Percentiles rank a stretch among this genome's conserved stretches.
Evolutionary conservation across 345 rosid species (phyloP).

Genomic region (Barbarea vulgaris): DNA sequence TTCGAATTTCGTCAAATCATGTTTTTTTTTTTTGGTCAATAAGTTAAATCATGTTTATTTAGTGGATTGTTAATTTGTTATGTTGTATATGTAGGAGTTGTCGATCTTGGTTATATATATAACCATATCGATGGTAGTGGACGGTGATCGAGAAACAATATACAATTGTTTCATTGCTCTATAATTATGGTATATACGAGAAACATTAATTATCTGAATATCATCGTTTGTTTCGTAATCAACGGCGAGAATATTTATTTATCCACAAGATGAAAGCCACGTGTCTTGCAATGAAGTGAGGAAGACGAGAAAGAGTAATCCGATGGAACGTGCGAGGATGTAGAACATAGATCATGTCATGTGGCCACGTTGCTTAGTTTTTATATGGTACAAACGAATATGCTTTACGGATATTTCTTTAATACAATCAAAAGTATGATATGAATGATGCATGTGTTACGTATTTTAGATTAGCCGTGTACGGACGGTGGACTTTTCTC

Average conservation of each 20-base stretch:
- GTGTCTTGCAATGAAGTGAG: constrained; percentile 22
- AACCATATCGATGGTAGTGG: no score
- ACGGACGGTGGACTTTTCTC: constrained; percentile 9
- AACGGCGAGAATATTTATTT: constrained; percentile 1
- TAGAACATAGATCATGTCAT: constrained; percentile 17
- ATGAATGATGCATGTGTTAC: constrained; percentile 3
- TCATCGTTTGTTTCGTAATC: not conserved
- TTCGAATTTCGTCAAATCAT: no score
- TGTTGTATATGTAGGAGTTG: no score
- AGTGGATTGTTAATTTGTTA: no score
- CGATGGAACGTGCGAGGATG: constrained; percentile 16
- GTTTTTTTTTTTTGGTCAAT: no score
- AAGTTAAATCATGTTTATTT: no score
- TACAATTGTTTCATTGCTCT: no score
- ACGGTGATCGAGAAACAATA: no score
- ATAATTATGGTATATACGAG: not conserved
- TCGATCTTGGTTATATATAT: no score
- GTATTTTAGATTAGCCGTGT: constrained; percentile 20
- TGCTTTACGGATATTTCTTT: constrained; percentile 28
- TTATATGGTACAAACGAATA: constrained; percentile 25
- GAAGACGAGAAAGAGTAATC: constrained; percentile 19
- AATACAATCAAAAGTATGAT: not conserved
- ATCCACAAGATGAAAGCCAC: not conserved
- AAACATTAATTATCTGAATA: not conserved
- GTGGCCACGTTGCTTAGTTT: constrained; percentile 29